phyloP scores from a whole-genome alignment of 2,329 filamentous ascomycete species.

The Phaeosphaeria sp. region DNA sequence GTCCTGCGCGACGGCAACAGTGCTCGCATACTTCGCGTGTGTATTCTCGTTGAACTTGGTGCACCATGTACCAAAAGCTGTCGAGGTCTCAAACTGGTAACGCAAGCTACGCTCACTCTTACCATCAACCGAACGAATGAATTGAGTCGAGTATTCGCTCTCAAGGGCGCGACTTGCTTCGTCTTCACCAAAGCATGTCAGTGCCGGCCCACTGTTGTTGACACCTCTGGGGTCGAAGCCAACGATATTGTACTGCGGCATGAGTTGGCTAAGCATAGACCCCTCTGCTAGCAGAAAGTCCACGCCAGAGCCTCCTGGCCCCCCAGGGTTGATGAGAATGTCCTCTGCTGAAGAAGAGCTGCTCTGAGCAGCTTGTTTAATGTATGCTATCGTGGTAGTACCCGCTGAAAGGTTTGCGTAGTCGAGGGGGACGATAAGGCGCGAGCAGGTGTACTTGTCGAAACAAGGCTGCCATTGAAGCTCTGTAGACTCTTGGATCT shows the following conservation, averaged over 20 bases:
- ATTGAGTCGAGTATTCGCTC: too few relatives aligned
- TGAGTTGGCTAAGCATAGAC: constrained; percentile 8
- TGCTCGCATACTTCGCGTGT: constrained; percentile 42
- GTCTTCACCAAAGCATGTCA: constrained; percentile 49
- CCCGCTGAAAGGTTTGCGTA: constrained; percentile 20
- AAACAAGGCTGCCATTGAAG: constrained; percentile 46
- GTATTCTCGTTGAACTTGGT: too few relatives aligned
- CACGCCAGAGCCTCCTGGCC: constrained; percentile 44
- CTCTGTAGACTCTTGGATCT: too few relatives aligned
- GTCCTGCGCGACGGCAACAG: constrained; percentile 24
- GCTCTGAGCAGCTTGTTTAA: constrained; percentile 49
- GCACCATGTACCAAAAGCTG: constrained; percentile 2
- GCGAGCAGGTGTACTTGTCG: constrained; percentile 55
- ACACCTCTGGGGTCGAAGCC: constrained; percentile 53
- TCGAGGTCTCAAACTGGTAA: too few relatives aligned
- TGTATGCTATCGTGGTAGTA: constrained; percentile 54
- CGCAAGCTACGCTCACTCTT: too few relatives aligned
- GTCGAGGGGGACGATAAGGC: constrained; percentile 56
- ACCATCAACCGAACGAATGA: too few relatives aligned
- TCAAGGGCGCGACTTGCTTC: too few relatives aligned
- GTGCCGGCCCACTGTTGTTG: constrained; percentile 40
- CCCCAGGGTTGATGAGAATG: constrained; percentile 57
- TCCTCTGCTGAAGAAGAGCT: constrained; percentile 47
- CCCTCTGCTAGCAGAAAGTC: not conserved
- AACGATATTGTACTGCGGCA: constrained; percentile 50